Conservation (phyloP, 495 filamentous ascomycete genomes). For the Penicillium verhagenii region DNA sequence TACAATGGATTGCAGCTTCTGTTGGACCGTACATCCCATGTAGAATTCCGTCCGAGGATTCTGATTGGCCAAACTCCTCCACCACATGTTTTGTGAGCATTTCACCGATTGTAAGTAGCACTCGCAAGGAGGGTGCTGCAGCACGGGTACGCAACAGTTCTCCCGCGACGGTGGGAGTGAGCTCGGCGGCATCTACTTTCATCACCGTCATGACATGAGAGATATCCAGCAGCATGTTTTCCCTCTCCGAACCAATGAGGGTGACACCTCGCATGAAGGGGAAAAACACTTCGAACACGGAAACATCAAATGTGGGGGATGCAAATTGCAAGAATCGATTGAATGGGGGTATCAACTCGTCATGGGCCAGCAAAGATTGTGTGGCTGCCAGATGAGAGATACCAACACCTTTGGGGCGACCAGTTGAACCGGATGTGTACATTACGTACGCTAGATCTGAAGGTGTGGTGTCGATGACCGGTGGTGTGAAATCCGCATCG, state of each 20-base stretch:
- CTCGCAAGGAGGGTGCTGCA: conserved; percentile 57
- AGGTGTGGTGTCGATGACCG: conserved; percentile 4
- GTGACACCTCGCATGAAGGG: conserved; percentile 68
- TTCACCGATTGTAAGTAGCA: conserved; percentile 81
- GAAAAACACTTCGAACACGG: conserved; percentile 87
- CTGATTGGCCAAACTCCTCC: conserved; percentile 63
- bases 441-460: conserved; percentile 76
- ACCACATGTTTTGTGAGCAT: conserved; percentile 75
- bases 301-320: conserved; percentile 84
- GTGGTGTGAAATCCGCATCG: conserved; percentile 2
- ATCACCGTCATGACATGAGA: conserved; percentile 59
- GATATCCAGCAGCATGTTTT: conserved; percentile 67
- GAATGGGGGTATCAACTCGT: conserved; percentile 69
- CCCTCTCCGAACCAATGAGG: conserved; percentile 64
- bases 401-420: conserved; percentile 81
- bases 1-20: conserved; percentile 79
- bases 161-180: conserved; percentile 78
- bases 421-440: conserved; percentile 89
- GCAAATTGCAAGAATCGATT: conserved; percentile 82
- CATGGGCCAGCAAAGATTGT: conserved; percentile 74
- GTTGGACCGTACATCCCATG: conserved; percentile 89
- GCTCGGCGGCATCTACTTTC: conserved; percentile 74
- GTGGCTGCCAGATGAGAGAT: conserved; percentile 75
- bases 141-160: conserved; percentile 61
- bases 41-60: conserved; percentile 49